These are phyloP conservation scores for Suillus sp. DNA, from an alignment of 768 basidiomycete genomes.

Conservation along the genomic window DNA sequence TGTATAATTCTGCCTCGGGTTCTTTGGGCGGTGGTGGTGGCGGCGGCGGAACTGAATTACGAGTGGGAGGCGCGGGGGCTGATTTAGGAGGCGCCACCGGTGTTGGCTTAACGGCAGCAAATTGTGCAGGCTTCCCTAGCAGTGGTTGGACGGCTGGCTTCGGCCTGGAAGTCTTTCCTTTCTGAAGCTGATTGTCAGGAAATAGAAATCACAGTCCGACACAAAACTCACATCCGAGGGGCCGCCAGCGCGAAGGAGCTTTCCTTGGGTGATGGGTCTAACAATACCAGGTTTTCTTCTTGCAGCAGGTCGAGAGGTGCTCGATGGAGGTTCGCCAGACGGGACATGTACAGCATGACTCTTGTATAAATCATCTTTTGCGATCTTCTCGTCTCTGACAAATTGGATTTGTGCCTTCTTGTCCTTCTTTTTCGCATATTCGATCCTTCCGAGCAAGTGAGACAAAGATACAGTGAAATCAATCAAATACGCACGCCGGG, in stretches of 20 bases:
- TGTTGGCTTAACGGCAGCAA: conserved; percentile 36
- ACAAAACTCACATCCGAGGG: conserved; percentile 54
- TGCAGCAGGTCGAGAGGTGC: conserved; percentile 80
- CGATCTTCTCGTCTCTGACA: conserved; percentile 84
- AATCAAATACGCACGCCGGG: conserved; percentile 63
- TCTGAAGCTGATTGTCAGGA: conserved; percentile 35
- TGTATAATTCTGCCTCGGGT: conserved; percentile 75
- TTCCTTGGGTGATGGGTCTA: conserved; percentile 83
- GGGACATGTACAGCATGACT: conserved; percentile 87
- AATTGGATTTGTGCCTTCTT: conserved; percentile 88
- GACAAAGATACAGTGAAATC: conserved; percentile 1
- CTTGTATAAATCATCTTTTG: conserved; percentile 85
- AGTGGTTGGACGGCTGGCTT: conserved; percentile 55
- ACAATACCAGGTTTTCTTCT: conserved; percentile 87
- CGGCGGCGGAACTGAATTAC: conserved; percentile 52
- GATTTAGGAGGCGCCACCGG: conserved; percentile 33
- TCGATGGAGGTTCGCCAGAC: conserved; percentile 83
- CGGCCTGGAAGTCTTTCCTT: conserved; percentile 42
- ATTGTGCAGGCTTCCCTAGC: conserved; percentile 53
- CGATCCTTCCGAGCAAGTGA: conserved; percentile 55
- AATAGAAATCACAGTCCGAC: conserved; percentile 11
- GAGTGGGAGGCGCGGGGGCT: conserved; percentile 44
- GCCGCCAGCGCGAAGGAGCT: conserved; percentile 75
- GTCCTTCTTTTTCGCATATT: conserved; percentile 96
- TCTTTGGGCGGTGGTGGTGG: conserved; percentile 48